Evolutionary conservation across 2,329 filamentous ascomycete genomes (phyloP), one percentile per base, ranked within the genome.

Genomic region (Akanthomyces lecanii): DNA sequence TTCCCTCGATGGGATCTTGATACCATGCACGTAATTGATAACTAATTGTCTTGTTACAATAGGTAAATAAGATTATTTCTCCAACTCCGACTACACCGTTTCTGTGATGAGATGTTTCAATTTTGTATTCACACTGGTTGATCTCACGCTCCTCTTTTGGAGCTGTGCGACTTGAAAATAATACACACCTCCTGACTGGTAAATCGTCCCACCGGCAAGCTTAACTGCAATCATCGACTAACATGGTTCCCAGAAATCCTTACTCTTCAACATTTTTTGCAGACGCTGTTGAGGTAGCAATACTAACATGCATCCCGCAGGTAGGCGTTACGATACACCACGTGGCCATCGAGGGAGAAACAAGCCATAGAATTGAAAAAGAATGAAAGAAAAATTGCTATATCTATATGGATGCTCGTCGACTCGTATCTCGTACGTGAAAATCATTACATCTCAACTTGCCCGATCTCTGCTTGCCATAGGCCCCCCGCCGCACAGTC

Each of bases 51-150:
- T 65, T 60, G 56, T 65, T 65, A n/a, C 66, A 66, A 66, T 70
- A 78, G 75, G 75, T 77, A 76, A 69, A 65, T 70, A 71, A 58
- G 69, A 66, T 61, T 63, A 63, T 65, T 63, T 63, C 61, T 64
- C 57, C 40, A 62, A 63, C 53, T 18, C 60, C 65, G 51, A 61
- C 65, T 66, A 64, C 67, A 55, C 64, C 63, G 65, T 67, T 65
- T 62, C 21, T 45, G 76, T 83, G 81, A 83, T 83, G 81, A 83
- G 71, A 69, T 75, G 71, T 73, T 68, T 68, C 68, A 71, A 70
- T 61, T 70, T 58, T 72, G 79, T 84, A 84, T 84, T 84, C 82
- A 84, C 82, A 84, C 82, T 84, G 81, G 84, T 82, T 83, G 82
- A 84, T 78, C 72, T 68, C 60, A 66, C 68, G 63, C 66, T 70